Evolutionary conservation across 1,284 basidiomycete species (phyloP), one percentile per base, ranked within the genome.

Genomic region (Sanguinoderma infundibulare): DNA sequence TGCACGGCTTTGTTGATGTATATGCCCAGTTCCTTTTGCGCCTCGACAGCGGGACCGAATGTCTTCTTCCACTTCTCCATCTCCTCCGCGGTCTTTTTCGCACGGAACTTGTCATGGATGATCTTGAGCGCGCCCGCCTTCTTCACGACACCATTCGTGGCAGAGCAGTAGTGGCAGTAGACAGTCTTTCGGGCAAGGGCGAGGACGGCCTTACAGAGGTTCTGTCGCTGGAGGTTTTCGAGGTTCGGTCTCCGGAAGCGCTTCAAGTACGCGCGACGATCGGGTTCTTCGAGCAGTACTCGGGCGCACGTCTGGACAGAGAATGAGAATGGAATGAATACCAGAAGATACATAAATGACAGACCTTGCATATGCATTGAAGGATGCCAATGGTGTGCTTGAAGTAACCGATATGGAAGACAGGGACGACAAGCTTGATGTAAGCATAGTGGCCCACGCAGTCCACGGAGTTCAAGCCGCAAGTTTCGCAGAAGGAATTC

Each of bases 361-460:
- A 35, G 6, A 61, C 44, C 81, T 98, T 98, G 85, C 96, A 98
- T 69, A 98, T 95, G 71, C 92, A 93, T 75, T 99, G 98, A 0
- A 99, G 83, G 69, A 99, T 94, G 50, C 87, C 86, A 61, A 99
- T 95, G 14, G 91, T 94, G 65, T 98, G 95, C 73, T 96, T 95
- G 82, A 99, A 98, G 79, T 95, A 99, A 15, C 98, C 98, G 65
- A 98, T 95, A 74, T 99, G 96, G 73, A 98, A 99, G 14, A 98
- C 96, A 0, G 97, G 97, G 14, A 99, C 89, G 34, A 93, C 89
- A 38, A 99, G 86, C 77, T 97, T 97, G 80, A 98, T 96, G 78
- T 97, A 98, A 7, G 96, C 96, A 75, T 97, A 98, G 76, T 98
- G 96, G 1, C 98, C 98, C 6, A 98, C 96, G 74, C 98, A 99